phyloP scores from a whole-genome alignment of 2,329 filamentous ascomycete species.

The Fusarium temperatum region DNA sequence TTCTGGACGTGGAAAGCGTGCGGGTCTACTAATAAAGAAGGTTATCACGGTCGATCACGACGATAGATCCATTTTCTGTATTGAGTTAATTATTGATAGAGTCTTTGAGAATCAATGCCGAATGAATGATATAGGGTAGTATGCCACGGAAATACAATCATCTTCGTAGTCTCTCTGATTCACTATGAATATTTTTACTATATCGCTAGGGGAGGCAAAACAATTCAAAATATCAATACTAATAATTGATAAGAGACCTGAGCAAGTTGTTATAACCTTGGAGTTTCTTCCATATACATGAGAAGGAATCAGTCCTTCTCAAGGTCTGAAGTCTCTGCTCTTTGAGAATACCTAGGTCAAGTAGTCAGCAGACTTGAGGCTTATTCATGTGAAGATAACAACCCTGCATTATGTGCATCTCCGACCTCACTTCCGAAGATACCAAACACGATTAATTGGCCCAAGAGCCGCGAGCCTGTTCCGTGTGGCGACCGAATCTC shows the following conservation, averaged over 20 bases:
- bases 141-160: neutral
- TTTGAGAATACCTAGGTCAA: neutral
- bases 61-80: neutral
- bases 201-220: neutral
- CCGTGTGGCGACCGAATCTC: conserved; percentile 19
- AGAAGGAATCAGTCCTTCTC: too few species aligned
- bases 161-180: neutral
- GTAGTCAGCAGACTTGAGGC: neutral
- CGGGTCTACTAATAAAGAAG: neutral
- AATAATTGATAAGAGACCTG: too few species aligned
- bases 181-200: neutral
- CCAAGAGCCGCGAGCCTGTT: neutral
- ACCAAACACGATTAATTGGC: conserved; percentile 4
- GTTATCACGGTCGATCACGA: neutral
- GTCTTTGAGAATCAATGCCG: neutral
- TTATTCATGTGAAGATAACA: conserved; percentile 2
- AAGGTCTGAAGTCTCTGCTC: neutral
- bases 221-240: neutral
- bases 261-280: neutral
- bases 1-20: neutral
- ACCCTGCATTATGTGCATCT: conserved; percentile 9
- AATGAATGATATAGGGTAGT: conserved; percentile 6
- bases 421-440: neutral
- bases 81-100: too few species aligned
- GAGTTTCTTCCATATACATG: neutral